Conservation (phyloP, 1,139 yeast genomes). For the Magnusiomyces fungicola region DNA sequence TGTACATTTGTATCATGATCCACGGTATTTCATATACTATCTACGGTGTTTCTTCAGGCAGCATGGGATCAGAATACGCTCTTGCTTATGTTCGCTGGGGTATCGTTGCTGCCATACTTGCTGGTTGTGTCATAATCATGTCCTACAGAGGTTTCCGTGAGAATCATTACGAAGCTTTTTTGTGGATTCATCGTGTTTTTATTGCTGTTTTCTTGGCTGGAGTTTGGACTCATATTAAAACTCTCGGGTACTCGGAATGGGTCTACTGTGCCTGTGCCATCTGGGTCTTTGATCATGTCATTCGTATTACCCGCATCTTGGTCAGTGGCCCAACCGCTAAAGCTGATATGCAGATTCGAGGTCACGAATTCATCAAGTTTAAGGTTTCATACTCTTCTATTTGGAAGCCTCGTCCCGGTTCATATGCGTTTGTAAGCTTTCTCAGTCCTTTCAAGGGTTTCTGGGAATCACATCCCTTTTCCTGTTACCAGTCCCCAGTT, state of each 20-base stretch:
- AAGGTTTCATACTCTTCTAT: slow-evolving; percentile 29
- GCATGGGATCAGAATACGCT: no score
- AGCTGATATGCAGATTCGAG: slow-evolving; percentile 30
- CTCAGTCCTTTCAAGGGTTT: slow-evolving; percentile 35
- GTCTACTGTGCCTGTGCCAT: slow-evolving; percentile 33
- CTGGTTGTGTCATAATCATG: slow-evolving; percentile 39
- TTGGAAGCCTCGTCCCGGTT: slow-evolving; percentile 35
- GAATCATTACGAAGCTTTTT: slow-evolving; percentile 55
- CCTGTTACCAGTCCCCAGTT: slow-evolving; percentile 30
- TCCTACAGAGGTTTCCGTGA: slow-evolving; percentile 48
- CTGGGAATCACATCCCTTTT: slow-evolving; percentile 56
- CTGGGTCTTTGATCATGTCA: slow-evolving; percentile 36
- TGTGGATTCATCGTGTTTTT: slow-evolving; percentile 48
- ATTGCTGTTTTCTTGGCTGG: slow-evolving; percentile 37
- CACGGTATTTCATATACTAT: slow-evolving; percentile 33
- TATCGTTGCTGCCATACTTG: slow-evolving; percentile 39
- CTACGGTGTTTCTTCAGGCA: no score
- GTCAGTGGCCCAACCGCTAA: slow-evolving; percentile 37
- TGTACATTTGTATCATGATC: slow-evolving; percentile 41
- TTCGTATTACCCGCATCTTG: slow-evolving; percentile 32
- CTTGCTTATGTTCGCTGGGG: slow-evolving; percentile 36
- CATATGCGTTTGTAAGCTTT: slow-evolving; percentile 36
- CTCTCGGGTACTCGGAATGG: slow-evolving; percentile 39
- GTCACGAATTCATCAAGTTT: slow-evolving; percentile 21
- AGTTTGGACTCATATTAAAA: slow-evolving; percentile 38